A percentile compares a stretch with the other conserved stretches of the same genome.
phyloP scores from a whole-genome alignment of 495 filamentous ascomycete genomes.

The Podospora pseudoanserina region DNA sequence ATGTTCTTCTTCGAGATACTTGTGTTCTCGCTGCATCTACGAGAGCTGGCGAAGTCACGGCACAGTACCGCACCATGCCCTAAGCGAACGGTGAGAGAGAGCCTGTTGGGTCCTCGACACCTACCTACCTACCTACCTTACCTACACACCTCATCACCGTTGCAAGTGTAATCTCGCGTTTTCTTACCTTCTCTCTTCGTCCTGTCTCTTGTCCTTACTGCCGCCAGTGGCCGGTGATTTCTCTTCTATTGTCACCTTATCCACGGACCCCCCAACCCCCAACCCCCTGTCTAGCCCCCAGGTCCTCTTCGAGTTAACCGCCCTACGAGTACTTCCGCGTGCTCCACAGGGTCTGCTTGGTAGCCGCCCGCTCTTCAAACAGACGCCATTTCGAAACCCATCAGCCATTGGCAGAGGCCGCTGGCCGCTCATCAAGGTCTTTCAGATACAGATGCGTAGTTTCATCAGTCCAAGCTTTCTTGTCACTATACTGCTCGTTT shows the following conservation, averaged over 20 bases:
- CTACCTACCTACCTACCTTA: not conserved
- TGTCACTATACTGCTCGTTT: conserved; percentile 41
- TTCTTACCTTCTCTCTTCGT: conserved; percentile 6
- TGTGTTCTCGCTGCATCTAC: conserved; percentile 7
- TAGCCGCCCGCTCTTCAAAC: conserved; percentile 51
- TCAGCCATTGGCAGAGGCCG: conserved; percentile 48
- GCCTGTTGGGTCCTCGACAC: conserved; percentile 5
- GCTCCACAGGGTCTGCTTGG: conserved; percentile 25
- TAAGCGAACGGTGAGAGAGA: conserved; percentile 11
- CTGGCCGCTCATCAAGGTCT: conserved; percentile 36
- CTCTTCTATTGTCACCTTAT: conserved; percentile 1
- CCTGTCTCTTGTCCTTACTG: not conserved
- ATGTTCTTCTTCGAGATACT: conserved; percentile 7
- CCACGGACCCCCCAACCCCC: not conserved
- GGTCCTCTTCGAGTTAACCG: conserved; percentile 35
- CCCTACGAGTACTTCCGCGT: conserved; percentile 34
- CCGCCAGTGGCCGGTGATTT: not conserved
- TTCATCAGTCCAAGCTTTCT: conserved; percentile 42
- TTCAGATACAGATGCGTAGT: conserved; percentile 48
- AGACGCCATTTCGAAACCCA: conserved; percentile 46
- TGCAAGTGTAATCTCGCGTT: conserved; percentile 7
- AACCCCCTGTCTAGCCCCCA: conserved; percentile 8
- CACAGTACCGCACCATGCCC: conserved; percentile 20
- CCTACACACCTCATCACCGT: not conserved
- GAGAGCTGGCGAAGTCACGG: conserved; percentile 16